Evolutionary conservation across 2,329 filamentous ascomycete genomes (phyloP).

Genomic region (Exophiala calicioides): DNA sequence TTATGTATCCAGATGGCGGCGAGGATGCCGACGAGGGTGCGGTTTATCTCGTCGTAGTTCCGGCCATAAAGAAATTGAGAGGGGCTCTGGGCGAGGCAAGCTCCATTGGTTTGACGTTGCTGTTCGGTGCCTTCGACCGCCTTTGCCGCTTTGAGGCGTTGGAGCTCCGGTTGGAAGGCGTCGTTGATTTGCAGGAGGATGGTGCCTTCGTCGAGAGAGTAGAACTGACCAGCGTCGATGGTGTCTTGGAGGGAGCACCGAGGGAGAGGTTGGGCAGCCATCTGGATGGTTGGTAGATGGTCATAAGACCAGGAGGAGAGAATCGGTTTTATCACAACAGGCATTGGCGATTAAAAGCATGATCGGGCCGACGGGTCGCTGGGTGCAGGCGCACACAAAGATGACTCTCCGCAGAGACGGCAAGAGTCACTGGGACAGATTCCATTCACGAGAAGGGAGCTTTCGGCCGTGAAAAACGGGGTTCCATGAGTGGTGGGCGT

Average conservation of each 20-base stretch:
- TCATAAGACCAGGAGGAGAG: conserved; percentile 19
- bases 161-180: conserved; percentile 35
- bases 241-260: conserved; percentile 25
- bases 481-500: conserved; percentile 10
- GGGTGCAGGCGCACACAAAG: conserved; percentile 2
- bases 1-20: conserved; percentile 41
- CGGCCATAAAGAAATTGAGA: conserved; percentile 36
- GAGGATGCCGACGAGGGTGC: conserved; percentile 41
- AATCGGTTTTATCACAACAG: conserved; percentile 11
- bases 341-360: conserved; percentile 18
- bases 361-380: conserved; percentile 10
- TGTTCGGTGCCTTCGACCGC: conserved; percentile 28
- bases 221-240: conserved; percentile 27
- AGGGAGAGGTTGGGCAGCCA: conserved; percentile 14
- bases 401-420: conserved; percentile 1
- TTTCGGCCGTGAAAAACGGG: background rate
- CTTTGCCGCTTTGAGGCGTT: conserved; percentile 35
- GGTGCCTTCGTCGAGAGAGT: conserved; percentile 27
- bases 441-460: background rate
- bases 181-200: conserved; percentile 32
- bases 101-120: conserved; percentile 15
- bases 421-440: background rate
- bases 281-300: conserved; percentile 11
- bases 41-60: conserved; percentile 44
- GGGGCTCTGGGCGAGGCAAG: conserved; percentile 27